Evolutionary conservation across 2,329 filamentous ascomycete genomes (phyloP).

Genomic region (Ophiosphaerella herpotricha): DNA sequence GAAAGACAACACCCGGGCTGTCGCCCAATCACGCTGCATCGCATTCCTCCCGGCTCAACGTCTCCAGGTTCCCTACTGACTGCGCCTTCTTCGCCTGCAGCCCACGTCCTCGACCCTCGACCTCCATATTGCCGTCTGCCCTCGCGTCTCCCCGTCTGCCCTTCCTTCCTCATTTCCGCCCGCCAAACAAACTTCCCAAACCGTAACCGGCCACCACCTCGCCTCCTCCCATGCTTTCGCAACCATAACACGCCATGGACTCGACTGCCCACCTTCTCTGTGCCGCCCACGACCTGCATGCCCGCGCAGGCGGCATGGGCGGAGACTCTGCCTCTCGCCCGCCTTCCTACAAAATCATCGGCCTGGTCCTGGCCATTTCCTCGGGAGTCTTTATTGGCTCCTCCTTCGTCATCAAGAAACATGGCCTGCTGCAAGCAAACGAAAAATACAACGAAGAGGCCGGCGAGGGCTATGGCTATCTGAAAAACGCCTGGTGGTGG

Average conservation of each 20-base stretch:
- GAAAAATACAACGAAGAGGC: slow-evolving; percentile 95
- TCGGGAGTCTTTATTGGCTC: slow-evolving; percentile 92
- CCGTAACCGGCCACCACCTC: slow-evolving; percentile 7
- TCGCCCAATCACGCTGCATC: slow-evolving; percentile 19
- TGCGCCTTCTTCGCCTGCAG: slow-evolving; percentile 14
- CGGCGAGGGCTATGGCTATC: slow-evolving; percentile 94
- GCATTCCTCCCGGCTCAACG: slow-evolving; percentile 11
- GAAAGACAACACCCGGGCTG: not conserved
- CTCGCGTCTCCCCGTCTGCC: not conserved
- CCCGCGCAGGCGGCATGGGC: slow-evolving; percentile 48
- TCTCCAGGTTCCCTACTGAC: slow-evolving; percentile 14
- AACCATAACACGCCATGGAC: slow-evolving; percentile 48
- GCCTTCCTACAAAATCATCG: slow-evolving; percentile 78
- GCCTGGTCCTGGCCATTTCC: slow-evolving; percentile 80
- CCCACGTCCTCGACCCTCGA: not conserved
- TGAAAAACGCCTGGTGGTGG: slow-evolving; percentile 97
- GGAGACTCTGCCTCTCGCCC: slow-evolving; percentile 50
- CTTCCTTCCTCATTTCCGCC: slow-evolving; percentile 17
- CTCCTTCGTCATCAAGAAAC: slow-evolving; percentile 95
- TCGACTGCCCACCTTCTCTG: slow-evolving; percentile 44
- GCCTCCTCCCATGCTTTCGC: slow-evolving; percentile 18
- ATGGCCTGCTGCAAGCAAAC: slow-evolving; percentile 87
- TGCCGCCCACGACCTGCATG: slow-evolving; percentile 51
- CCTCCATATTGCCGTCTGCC: no score
- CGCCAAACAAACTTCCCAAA: slow-evolving; percentile 26